Percentiles rank a stretch among this genome's conserved stretches.
Evolutionary conservation across 2,329 filamentous ascomycete genomes (phyloP).

Genomic region (Epicoccum nigrum): DNA sequence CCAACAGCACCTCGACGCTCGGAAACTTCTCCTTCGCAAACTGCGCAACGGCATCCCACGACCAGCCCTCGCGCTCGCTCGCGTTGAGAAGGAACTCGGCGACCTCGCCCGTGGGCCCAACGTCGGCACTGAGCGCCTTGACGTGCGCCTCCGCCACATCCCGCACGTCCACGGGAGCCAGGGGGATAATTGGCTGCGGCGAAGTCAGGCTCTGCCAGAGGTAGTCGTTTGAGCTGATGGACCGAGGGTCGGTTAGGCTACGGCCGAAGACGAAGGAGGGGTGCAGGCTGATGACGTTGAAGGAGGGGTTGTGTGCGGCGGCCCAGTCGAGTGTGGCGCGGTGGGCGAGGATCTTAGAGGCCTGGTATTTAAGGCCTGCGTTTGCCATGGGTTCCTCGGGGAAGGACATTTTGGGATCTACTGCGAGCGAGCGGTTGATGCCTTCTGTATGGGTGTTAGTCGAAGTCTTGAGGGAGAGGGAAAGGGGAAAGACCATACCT

Average conservation of each 20-base stretch:
- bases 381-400: constrained; percentile 6
- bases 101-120: neutral
- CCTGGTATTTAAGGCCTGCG: constrained; percentile 23
- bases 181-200: constrained; percentile 18
- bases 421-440: constrained; percentile 12
- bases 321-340: constrained; percentile 32
- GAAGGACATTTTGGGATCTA: constrained; percentile 17
- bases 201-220: constrained; percentile 20
- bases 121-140: constrained; percentile 13
- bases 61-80: constrained; percentile 7
- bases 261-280: constrained; percentile 33
- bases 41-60: constrained; percentile 22
- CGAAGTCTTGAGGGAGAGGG: neutral
- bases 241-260: constrained; percentile 26
- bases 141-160: constrained; percentile 38
- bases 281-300: constrained; percentile 31
- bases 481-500: neutral
- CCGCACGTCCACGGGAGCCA: constrained; percentile 29
- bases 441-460: constrained; percentile 1
- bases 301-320: constrained; percentile 24
- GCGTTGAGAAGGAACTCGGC: constrained; percentile 9
- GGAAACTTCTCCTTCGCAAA: constrained; percentile 26
- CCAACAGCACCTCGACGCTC: constrained; percentile 13
- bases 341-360: constrained; percentile 36
- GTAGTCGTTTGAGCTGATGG: constrained; percentile 26